Evolutionary conservation across 2,329 filamentous ascomycete species (phyloP).

Genomic region (Coniella lustricola): DNA sequence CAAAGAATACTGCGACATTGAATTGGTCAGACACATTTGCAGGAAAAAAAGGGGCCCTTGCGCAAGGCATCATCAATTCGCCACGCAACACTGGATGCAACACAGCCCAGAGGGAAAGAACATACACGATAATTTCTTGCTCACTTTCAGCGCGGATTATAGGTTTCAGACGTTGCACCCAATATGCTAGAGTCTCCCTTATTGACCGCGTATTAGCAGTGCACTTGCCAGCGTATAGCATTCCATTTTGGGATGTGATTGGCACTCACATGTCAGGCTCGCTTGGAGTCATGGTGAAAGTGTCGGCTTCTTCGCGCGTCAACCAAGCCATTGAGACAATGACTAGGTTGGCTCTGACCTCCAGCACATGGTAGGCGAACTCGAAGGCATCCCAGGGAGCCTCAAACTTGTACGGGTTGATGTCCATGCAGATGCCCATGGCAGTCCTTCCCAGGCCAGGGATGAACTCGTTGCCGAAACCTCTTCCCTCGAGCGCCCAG

Average conservation of each 20-base stretch:
- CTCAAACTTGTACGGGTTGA: conserved; percentile 51
- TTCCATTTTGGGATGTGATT: no score
- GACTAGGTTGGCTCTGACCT: conserved; percentile 51
- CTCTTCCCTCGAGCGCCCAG: conserved; percentile 47
- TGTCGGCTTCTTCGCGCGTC: conserved; percentile 45
- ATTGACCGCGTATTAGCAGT: neutral
- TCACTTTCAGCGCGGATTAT: conserved; percentile 43
- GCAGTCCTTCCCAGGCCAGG: conserved; percentile 43
- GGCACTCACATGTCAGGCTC: conserved; percentile 56
- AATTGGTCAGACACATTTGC: neutral
- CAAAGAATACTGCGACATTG: conserved; percentile 43
- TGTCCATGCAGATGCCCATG: conserved; percentile 59
- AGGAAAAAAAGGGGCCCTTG: no score
- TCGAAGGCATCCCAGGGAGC: conserved; percentile 42
- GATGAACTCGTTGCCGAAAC: conserved; percentile 27
- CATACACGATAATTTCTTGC: conserved; percentile 53
- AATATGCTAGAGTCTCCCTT: conserved; percentile 63
- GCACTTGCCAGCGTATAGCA: no score
- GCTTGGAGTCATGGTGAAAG: conserved; percentile 39
- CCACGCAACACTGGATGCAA: no score
- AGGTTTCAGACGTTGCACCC: conserved; percentile 65
- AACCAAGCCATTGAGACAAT: conserved; percentile 76
- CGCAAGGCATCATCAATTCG: no score
- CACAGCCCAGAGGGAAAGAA: no score
- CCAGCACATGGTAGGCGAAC: conserved; percentile 50